A percentile compares a stretch with the other conserved stretches of the same genome.
These are phyloP conservation scores for Macaranga tanarius DNA, from an alignment of 441 rosid genomes.

Conservation along the genomic window DNA sequence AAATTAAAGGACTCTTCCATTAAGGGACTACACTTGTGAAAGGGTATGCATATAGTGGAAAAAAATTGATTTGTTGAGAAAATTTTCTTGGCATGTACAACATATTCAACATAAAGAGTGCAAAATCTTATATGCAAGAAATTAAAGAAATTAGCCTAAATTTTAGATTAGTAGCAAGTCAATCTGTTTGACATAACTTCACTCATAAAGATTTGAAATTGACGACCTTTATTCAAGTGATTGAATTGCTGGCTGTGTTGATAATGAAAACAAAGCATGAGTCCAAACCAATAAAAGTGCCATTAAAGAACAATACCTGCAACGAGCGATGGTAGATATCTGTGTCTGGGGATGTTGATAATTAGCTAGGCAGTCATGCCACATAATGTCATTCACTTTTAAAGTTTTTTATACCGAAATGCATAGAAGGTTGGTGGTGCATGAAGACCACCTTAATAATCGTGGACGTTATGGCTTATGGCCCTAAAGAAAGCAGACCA, in stretches of 20 bases:
- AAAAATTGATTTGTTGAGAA: conserved; percentile 7
- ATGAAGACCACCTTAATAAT: conserved; percentile 2
- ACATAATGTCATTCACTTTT: neutral
- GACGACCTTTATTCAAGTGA: neutral
- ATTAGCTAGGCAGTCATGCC: conserved; percentile 3
- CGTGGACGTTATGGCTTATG: conserved; percentile 18
- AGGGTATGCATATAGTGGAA: neutral
- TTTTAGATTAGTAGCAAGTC: neutral
- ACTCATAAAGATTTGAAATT: neutral
- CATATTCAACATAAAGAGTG: neutral
- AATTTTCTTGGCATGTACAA: neutral
- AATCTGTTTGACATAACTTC: conserved; percentile 1
- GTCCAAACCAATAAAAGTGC: neutral
- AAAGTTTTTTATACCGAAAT: neutral
- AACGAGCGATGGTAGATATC: conserved; percentile 14
- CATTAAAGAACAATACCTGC: conserved; percentile 24
- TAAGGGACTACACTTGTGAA: neutral
- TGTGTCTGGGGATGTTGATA: conserved; percentile 14
- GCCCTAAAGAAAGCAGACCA: conserved; percentile 24
- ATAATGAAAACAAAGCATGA: conserved; percentile 11
- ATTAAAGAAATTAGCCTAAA: neutral
- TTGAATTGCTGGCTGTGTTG: conserved; percentile 19
- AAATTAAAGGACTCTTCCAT: neutral
- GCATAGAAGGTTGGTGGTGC: conserved; percentile 24
- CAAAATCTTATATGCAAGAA: neutral